Conservation (phyloP, 305 asterid genomes). For the Andrographis paniculata region DNA sequence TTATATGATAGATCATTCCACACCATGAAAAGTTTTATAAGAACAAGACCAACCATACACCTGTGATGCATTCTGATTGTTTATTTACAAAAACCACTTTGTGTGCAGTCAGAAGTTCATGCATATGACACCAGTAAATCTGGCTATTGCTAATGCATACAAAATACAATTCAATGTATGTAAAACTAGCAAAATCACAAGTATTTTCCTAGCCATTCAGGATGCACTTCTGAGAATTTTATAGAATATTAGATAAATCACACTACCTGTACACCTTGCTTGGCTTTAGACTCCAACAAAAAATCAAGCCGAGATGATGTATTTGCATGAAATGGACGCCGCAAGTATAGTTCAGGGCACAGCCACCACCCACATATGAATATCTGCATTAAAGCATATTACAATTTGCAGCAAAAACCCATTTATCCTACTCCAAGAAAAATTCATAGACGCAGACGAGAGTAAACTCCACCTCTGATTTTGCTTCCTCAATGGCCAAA, state of each 20-base stretch:
- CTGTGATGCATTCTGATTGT: no score
- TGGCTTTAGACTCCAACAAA: conserved; percentile 92
- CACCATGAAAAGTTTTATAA: no score
- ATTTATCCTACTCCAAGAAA: no score
- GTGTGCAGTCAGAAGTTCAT: no score
- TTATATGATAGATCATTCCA: no score
- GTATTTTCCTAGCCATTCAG: conserved; percentile 6
- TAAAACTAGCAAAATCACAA: no score
- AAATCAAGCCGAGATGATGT: conserved; percentile 82
- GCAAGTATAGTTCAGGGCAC: conserved; percentile 94
- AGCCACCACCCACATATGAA: conserved; percentile 99
- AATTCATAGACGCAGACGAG: conserved; percentile 8
- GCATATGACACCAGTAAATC: no score
- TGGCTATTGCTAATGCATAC: no score
- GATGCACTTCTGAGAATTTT: background rate
- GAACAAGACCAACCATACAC: no score
- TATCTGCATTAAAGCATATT: conserved; percentile 60
- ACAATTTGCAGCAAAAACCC: no score
- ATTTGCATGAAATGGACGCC: conserved; percentile 77
- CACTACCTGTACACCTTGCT: conserved; percentile 98
- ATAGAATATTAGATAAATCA: conserved; percentile 7
- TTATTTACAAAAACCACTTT: no score
- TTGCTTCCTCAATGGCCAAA: conserved; percentile 88
- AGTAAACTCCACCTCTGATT: conserved; percentile 61
- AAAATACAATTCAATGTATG: no score